These are phyloP conservation scores for Neoboletus subvelutipes DNA, from an alignment of 768 basidiomycete species.

Conservation along the genomic window DNA sequence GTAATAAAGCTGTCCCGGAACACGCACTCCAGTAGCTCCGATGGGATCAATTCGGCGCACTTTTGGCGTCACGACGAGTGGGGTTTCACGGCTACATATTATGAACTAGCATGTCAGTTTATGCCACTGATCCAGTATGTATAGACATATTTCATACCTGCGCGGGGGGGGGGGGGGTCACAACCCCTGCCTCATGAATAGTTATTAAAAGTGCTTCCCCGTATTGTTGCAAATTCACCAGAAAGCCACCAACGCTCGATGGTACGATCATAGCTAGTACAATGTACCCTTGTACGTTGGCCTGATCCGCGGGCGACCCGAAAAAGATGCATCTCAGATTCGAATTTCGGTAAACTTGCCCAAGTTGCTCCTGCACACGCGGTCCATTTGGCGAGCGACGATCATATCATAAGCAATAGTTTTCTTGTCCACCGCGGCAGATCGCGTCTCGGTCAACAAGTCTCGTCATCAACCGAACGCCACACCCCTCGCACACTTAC, in stretches of 20 bases:
- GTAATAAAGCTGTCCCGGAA: constrained; percentile 22
- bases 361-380: constrained; percentile 9
- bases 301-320: constrained; percentile 28
- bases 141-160: constrained; percentile 2
- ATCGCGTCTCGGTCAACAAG: not conserved
- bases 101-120: not conserved
- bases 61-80: not conserved
- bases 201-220: not conserved
- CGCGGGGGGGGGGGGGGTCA: constrained; percentile 8
- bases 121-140: not conserved
- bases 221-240: constrained; percentile 10
- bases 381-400: constrained; percentile 22
- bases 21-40: constrained; percentile 8
- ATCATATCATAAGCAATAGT: constrained; percentile 14
- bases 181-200: not conserved
- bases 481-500: not conserved
- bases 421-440: constrained; percentile 1
- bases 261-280: constrained; percentile 1
- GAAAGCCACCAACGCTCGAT: not conserved
- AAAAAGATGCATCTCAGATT: constrained; percentile 26
- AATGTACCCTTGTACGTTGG: constrained; percentile 6
- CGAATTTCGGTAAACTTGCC: not conserved
- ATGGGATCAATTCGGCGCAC: constrained; percentile 4
- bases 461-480: constrained; percentile 1
- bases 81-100: constrained; percentile 1